Evolutionary conservation across 2,329 filamentous ascomycete species (phyloP), one percentile per base, ranked within the genome.

Genomic region (Fusarium vanettenii): DNA sequence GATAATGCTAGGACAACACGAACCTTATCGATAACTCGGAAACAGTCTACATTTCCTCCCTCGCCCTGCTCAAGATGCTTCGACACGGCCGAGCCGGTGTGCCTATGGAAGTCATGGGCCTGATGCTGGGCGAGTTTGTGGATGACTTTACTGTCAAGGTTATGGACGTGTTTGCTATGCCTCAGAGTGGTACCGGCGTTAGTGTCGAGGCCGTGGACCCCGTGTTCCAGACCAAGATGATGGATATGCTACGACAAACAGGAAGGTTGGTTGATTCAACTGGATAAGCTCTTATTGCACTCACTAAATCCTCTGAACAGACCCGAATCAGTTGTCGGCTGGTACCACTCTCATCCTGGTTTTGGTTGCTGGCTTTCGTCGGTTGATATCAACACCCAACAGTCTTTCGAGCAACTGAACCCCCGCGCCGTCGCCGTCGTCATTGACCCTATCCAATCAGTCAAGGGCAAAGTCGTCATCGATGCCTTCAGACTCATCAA

Each of bases 191-290:
- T 86, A 99, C 97, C 2, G 97, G 97, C 78, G 97, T 99, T 78
- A 98, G 95, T 85, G 97, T 99, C 80, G 97, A 99, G 86, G 97
- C 97, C 61, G 97, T 99, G 74, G 97, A 99, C 83, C 95, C 95
- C 11, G 97, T 99, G 37, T 99, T 99, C 85, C 97, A 99, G 87
- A 98, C 95, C 81, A 99, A 98, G 89, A 99, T 99, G 97, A 99
- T 99, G 97, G 97, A 99, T 83, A 98, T 99, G 97, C 88, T 99
- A 83, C 90, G 94, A 81, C 97, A 99, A 88, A 99, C 97, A 68
- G 97, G 97, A 86, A 91, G 97, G 95, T 97, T 87, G 79, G 90
- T 73, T 43, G 25, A 69, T 18, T 22, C 29, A 5, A n/a, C 8
- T 48, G 2, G 11, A 56, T 31, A 31, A 27, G 33, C 57, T 60